Conservation (phyloP, 768 basidiomycete genomes). For the Russula sp. region DNA sequence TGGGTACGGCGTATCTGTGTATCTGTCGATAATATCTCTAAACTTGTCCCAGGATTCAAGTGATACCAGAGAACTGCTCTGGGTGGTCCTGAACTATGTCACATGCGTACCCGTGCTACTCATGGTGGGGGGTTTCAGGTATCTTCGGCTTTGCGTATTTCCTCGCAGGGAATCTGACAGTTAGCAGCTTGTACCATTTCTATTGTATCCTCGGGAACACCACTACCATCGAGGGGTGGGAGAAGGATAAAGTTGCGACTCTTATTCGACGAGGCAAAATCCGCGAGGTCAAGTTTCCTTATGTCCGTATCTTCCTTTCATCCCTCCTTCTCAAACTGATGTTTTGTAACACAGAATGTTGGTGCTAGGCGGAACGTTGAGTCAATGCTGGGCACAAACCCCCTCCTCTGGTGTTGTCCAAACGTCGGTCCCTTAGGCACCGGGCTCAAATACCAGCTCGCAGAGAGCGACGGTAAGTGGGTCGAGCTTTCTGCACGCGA, state of each 20-base stretch:
- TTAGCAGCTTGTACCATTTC: slow-evolving; percentile 74
- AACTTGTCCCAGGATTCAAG: slow-evolving; percentile 54
- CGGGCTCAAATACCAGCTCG: slow-evolving; percentile 72
- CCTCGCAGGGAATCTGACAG: slow-evolving; percentile 16
- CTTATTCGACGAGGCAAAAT: slow-evolving; percentile 82
- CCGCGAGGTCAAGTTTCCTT: slow-evolving; percentile 88
- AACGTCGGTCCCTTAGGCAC: slow-evolving; percentile 47
- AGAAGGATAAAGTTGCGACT: slow-evolving; percentile 90
- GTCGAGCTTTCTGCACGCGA: slow-evolving; percentile 31
- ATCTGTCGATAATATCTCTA: slow-evolving; percentile 18
- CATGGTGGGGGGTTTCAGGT: slow-evolving; percentile 90
- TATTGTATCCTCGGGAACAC: slow-evolving; percentile 69
- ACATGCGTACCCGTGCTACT: slow-evolving; percentile 80
- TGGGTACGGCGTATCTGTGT: slow-evolving; percentile 37
- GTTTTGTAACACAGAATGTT: slow-evolving; percentile 53
- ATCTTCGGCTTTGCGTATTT: slow-evolving; percentile 5
- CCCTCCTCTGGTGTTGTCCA: slow-evolving; percentile 83
- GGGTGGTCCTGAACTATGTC: slow-evolving; percentile 84
- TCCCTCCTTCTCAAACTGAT: slow-evolving; percentile 4
- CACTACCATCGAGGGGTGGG: slow-evolving; percentile 97
- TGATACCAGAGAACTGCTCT: slow-evolving; percentile 59
- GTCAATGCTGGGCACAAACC: slow-evolving; percentile 68
- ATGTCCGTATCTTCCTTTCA: slow-evolving; percentile 43
- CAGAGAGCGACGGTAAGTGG: slow-evolving; percentile 71
- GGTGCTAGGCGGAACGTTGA: slow-evolving; percentile 66